Evolutionary conservation across 1,139 yeast genomes (phyloP), one percentile per base, ranked within the genome.

Genomic region (Candida sanyaensis): DNA sequence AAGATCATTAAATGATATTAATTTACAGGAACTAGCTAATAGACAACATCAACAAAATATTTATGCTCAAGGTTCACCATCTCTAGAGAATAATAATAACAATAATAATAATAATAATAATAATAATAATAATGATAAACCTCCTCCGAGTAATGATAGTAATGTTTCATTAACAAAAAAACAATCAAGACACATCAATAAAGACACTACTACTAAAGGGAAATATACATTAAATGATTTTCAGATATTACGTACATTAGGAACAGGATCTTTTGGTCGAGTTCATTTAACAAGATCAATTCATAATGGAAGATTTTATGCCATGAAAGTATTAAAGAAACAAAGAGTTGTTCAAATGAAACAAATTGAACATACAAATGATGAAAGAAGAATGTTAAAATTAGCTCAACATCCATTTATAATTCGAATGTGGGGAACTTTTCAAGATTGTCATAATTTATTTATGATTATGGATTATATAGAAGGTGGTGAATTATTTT

Each of bases 391-490:
- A 57, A 92, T 92, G 96, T 78, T 92, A 51, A 89, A 89, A 58
- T 74, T 90, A 42, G 96, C 92, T 21, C 93, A 89, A 58, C 97
- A 92, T 63, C 98, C 98, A 13, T 92, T 92, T 62, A 78, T 92
- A 55, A 88, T 91, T 56, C 77, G 97, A 57, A 88, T 92, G 93
- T 92, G 98, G 98, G 98, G 98, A 37, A 92, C 98, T 0, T 92
- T 88, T 68, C 98, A 92, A 66, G 98, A 92, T 69, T 78, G 91
- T 32, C 81, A 80, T 58, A 88, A 88, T 58, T 76, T 92, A 52
- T 92, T 91, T 61, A 91, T 92, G 97, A 91, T 92, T 49, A 92
- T 92, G 98, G 98, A 92, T 66, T 92, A 90, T 67, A 88, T 92
- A 63, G 98, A 92, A 73, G 98, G 98, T 45, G 98, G 98, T 41